Conservation (phyloP, 2,329 filamentous ascomycete genomes). For the Colletotrichum eremochloae region DNA sequence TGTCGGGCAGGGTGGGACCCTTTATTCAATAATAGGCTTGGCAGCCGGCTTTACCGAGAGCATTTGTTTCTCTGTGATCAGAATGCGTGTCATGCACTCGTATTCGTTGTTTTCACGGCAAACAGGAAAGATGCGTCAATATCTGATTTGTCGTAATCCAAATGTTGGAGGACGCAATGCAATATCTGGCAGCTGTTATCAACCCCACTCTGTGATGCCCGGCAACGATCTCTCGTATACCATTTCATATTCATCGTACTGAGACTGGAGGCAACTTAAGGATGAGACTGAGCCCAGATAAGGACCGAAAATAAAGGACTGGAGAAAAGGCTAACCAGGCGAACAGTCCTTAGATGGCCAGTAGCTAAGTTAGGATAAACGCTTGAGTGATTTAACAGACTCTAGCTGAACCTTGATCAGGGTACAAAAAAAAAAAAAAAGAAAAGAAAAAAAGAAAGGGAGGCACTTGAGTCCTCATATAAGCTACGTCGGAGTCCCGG, state of each 20-base stretch:
- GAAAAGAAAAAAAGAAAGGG: background rate
- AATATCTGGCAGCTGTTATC: background rate
- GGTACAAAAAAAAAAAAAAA: background rate
- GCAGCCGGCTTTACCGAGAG: background rate
- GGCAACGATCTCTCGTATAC: background rate
- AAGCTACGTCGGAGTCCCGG: background rate
- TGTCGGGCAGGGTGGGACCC: background rate
- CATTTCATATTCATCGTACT: background rate
- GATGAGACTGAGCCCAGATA: conserved; percentile 16
- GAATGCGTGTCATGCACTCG: background rate
- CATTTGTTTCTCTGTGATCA: background rate
- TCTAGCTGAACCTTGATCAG: background rate
- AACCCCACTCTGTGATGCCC: background rate
- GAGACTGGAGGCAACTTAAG: background rate
- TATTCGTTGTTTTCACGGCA: background rate
- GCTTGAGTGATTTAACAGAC: background rate
- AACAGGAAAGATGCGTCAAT: background rate
- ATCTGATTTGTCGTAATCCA: background rate
- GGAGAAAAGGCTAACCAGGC: background rate
- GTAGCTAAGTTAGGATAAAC: background rate
- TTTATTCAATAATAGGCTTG: background rate
- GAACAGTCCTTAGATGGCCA: background rate
- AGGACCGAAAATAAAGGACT: background rate
- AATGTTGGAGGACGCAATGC: background rate
- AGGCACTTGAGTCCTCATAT: background rate